Evolutionary conservation across 768 basidiomycete species (phyloP), one percentile per base, ranked within the genome.

Genomic region (Boletus eberwhitei): DNA sequence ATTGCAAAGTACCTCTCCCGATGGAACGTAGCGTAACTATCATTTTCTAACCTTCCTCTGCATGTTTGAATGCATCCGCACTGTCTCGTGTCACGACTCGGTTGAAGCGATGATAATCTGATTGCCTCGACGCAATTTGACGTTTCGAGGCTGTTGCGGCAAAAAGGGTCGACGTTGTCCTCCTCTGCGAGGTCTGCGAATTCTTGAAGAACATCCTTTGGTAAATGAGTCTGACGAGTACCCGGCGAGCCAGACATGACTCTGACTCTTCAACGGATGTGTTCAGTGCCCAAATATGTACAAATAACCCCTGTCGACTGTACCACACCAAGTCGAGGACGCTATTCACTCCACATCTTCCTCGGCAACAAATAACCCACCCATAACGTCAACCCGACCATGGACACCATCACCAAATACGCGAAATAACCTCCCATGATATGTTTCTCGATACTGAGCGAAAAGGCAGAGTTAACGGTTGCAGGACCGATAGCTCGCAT

Each of bases 101-200:
- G 64, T 82, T 83, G 71, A 98, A 98, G 39, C 94, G 84, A 54
- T 98, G 96, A 68, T 98, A 99, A 69, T 97, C 96, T 48, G 86
- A 89, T 75, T 98, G 93, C 48, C 96, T 83, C 37, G 90, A 79
- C 22, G 95, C 91, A 68, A 98, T 92, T 77, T 98, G 96, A 55
- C 91, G 90, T 66, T 90, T 87, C 52, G 87, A 88, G 47, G 94
- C 90, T 13, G 93, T 95, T 74, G 94, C 93, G 48, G 90, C 91
- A 65, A 93, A 93, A 21, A n/a, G 90, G 91, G 70, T 95, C 91
- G 66, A 90, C 72, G 72, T 95, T 81, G 65, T 98, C 96, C 67
- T 94, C 93, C 64, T 98, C 95, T 16, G 92, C 93, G 69, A 95
- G 82, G 53, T 93, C 87, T 29, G 87, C 88, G 60, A 98, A 97